phyloP scores from a whole-genome alignment of 1,284 basidiomycete species.

The Moesziomyces sp. region DNA sequence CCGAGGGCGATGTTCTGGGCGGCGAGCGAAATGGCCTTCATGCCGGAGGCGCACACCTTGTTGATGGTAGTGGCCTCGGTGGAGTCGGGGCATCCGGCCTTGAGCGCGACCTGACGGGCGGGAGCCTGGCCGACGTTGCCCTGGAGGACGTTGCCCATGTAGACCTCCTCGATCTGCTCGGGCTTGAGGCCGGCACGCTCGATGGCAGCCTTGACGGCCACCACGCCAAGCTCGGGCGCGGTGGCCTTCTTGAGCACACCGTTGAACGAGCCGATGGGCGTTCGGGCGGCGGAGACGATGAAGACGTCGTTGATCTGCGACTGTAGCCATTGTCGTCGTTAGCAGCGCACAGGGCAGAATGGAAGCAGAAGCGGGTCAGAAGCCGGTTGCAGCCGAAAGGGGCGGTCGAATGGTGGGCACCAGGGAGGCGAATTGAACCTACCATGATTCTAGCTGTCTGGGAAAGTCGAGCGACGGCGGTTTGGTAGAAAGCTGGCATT shows the following conservation, averaged over 20 bases:
- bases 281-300: conserved; percentile 93
- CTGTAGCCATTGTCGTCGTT: conserved; percentile 10
- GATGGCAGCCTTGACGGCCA: conserved; percentile 84
- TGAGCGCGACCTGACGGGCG: conserved; percentile 74
- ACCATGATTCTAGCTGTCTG: conserved; percentile 61
- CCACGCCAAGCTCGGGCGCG: conserved; percentile 87
- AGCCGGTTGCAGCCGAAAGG: background rate
- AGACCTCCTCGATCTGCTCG: conserved; percentile 87
- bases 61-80: conserved; percentile 99
- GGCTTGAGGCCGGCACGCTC: conserved; percentile 84
- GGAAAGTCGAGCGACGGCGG: conserved; percentile 52
- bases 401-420: background rate
- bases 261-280: conserved; percentile 92
- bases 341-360: background rate
- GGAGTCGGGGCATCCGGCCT: conserved; percentile 83
- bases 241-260: conserved; percentile 87
- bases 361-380: conserved; percentile 3
- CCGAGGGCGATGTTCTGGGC: conserved; percentile 70
- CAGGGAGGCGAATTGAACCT: conserved; percentile 12
- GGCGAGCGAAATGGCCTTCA: conserved; percentile 70
- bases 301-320: conserved; percentile 75
- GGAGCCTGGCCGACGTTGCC: conserved; percentile 69
- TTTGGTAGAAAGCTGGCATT: conserved; percentile 56
- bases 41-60: conserved; percentile 72
- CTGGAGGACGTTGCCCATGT: conserved; percentile 82